Percentiles rank a stretch among this genome's conserved stretches.
These are phyloP conservation scores for Ceratobasidium sp. DNA, from an alignment of 1,284 basidiomycete species.

Conservation along the genomic window DNA sequence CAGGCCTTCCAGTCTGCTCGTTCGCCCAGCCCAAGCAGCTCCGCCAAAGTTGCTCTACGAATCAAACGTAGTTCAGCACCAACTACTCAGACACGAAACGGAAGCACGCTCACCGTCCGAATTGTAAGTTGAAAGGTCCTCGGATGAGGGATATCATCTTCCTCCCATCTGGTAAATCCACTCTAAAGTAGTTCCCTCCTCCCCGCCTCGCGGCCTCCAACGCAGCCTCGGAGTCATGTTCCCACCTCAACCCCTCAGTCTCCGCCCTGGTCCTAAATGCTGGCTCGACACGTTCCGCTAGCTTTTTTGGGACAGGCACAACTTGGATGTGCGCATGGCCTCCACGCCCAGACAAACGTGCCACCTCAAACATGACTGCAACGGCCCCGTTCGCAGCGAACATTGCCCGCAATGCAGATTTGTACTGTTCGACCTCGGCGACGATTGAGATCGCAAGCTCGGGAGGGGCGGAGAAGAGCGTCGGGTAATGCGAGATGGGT, in stretches of 20 bases:
- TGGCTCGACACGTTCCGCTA: constrained; percentile 74
- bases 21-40: constrained; percentile 78
- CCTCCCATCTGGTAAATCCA: constrained; percentile 89
- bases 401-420: constrained; percentile 76
- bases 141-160: constrained; percentile 88
- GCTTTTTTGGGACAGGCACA: constrained; percentile 79
- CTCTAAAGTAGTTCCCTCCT: constrained; percentile 84
- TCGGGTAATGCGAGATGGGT: constrained; percentile 80
- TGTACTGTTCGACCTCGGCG: constrained; percentile 86
- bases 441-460: constrained; percentile 82
- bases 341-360: constrained; percentile 83
- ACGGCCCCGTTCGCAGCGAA: constrained; percentile 79
- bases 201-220: constrained; percentile 64
- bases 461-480: constrained; percentile 75
- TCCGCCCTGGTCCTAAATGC: constrained; percentile 79
- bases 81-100: constrained; percentile 44
- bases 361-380: constrained; percentile 90
- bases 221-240: constrained; percentile 73
- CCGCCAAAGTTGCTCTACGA: constrained; percentile 80
- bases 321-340: constrained; percentile 94
- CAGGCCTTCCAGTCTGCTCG: constrained; percentile 94
- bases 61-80: constrained; percentile 29
- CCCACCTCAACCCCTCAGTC: constrained; percentile 73
- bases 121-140: constrained; percentile 88
- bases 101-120: constrained; percentile 80